Evolutionary conservation across 306 rosid genomes (phyloP), one percentile per base, ranked within the genome.

Genomic region (Castanospermum australe): DNA sequence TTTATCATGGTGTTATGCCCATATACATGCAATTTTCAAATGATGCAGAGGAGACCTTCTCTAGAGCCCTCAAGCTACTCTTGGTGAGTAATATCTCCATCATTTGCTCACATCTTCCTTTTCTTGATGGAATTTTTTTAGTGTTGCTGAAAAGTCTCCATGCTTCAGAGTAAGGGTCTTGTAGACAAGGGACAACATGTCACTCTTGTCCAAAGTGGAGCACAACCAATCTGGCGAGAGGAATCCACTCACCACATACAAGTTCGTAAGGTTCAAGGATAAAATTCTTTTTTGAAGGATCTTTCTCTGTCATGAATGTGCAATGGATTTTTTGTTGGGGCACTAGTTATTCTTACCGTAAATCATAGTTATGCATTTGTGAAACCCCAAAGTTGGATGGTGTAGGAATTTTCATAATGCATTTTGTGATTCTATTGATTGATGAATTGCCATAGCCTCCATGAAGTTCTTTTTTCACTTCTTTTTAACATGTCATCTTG

Each of bases 121-220:
- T 77, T 51, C 64, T 24, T 72, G 56, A 72, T 84, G 21, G 14
- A 10, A 22, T 78, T 61, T 80, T 68, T 42, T 55, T 51, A 20
- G 78, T 64, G 44, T 73, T 5, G 30, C 71, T 71, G 47, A 83
- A 67, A 28, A 22, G 42, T 80, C 65, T 54, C 54, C 44, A 41
- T 79, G 60, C 66, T 84, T 80, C 82, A 95, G 99, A 90, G 78
- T 28, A 82, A 92, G 75, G 92, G 90, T 51, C 93, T 82, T 65
- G 71, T 93, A 83, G 85, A 82, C 18, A 90, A 86, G 79, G 98
- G 91, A 45, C 89, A 91, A 52, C 51, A 77, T 81, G 97, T 93
- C 42, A 93, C 98, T 10, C 91, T 95, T 57, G 99, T 95, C 66
- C 99, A 95, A 90, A 95, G 99, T 74, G 99, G 97, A 42, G 96